Percentiles rank a stretch among this genome's conserved stretches.
Conservation (phyloP, 495 filamentous ascomycete genomes). For the Aspergillus bertholletiae region DNA sequence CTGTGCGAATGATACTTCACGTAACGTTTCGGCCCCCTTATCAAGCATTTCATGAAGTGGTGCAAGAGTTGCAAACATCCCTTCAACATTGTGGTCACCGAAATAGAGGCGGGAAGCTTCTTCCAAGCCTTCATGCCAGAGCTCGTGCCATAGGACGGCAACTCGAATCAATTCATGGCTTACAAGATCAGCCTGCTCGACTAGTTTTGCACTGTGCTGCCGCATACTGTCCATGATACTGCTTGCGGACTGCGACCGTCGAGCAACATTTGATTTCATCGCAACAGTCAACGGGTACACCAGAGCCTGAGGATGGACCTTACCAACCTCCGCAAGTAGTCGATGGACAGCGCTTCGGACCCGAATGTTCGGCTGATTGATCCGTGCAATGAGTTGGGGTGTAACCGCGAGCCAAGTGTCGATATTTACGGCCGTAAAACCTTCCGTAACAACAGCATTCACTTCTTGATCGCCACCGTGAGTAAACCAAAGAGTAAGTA, state of each 20-base stretch:
- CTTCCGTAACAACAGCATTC: constrained; percentile 79
- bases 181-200: constrained; percentile 92
- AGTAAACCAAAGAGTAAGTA: constrained; percentile 94
- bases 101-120: constrained; percentile 92
- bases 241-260: constrained; percentile 77
- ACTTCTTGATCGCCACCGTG: constrained; percentile 88
- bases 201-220: constrained; percentile 86
- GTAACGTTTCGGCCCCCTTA: constrained; percentile 81
- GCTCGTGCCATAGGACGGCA: constrained; percentile 95
- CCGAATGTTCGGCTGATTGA: constrained; percentile 86
- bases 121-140: constrained; percentile 98
- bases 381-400: constrained; percentile 92
- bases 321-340: constrained; percentile 84
- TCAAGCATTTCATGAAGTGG: constrained; percentile 91
- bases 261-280: constrained; percentile 84
- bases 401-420: constrained; percentile 99
- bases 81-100: constrained; percentile 91
- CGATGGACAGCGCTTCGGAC: constrained; percentile 89
- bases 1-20: constrained; percentile 97
- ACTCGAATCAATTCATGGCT: constrained; percentile 94
- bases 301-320: constrained; percentile 91
- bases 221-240: constrained; percentile 98
- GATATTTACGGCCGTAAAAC: constrained; percentile 84
- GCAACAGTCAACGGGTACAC: constrained; percentile 99
- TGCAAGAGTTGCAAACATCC: constrained; percentile 88